phyloP scores from a whole-genome alignment of 805 yeast species.

The Yueomyces sp. region DNA sequence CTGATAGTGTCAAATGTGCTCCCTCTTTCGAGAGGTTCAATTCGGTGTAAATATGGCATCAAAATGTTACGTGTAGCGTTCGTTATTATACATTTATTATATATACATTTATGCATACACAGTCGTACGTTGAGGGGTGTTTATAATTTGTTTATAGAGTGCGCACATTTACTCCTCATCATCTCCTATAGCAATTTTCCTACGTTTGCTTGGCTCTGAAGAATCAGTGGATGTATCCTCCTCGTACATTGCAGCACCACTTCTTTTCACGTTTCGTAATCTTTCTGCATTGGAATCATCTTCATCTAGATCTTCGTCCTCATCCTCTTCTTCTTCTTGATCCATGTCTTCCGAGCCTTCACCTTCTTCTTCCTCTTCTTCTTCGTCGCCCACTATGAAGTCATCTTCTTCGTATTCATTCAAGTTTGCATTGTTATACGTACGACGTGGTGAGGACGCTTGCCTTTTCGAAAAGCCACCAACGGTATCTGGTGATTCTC shows the following conservation, averaged over 20 bases:
- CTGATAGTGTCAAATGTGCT: no score
- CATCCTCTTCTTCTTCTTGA: slow-evolving; percentile 25
- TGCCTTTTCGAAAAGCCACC: slow-evolving; percentile 7
- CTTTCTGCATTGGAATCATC: slow-evolving; percentile 49
- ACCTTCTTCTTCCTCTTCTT: slow-evolving; percentile 16
- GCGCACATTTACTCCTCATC: slow-evolving; percentile 26
- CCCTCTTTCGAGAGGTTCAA: no score
- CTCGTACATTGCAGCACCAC: slow-evolving; percentile 32
- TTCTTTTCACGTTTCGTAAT: slow-evolving; percentile 39
- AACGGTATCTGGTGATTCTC: slow-evolving; percentile 32
- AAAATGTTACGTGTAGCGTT: no score
- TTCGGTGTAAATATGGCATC: no score
- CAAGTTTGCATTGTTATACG: background rate
- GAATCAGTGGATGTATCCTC: slow-evolving; percentile 13
- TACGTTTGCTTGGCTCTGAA: slow-evolving; percentile 16
- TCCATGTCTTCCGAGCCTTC: slow-evolving; percentile 19
- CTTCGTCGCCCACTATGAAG: slow-evolving; percentile 25
- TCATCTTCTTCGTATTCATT: slow-evolving; percentile 24
- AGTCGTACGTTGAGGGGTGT: no score
- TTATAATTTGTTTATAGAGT: no score
- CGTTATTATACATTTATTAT: background rate
- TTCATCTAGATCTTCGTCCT: slow-evolving; percentile 32
- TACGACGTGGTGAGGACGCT: slow-evolving; percentile 1
- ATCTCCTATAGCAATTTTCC: slow-evolving; percentile 19
- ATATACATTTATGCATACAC: slow-evolving; percentile 15